A percentile compares a stretch with the other conserved stretches of the same genome.
Conservation (phyloP, 2,329 filamentous ascomycete species). For the Pyricularia sp. region DNA sequence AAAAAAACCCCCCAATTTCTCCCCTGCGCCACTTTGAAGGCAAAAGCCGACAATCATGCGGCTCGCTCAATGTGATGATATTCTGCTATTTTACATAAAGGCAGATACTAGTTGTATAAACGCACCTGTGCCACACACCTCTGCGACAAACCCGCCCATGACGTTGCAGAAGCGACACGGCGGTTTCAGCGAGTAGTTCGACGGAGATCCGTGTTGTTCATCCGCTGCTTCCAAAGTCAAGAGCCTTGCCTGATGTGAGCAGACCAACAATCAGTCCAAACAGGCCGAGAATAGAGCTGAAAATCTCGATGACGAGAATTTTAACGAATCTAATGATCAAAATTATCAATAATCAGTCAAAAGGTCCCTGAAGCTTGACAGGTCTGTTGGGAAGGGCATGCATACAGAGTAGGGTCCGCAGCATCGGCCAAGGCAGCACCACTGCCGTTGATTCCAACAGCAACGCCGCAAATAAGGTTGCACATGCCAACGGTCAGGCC, state of each 20-base stretch:
- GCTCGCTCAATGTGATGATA: background rate
- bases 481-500: slow-evolving; percentile 89
- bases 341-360: slow-evolving; percentile 7
- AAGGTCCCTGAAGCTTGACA: background rate
- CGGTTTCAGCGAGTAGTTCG: background rate
- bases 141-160: background rate
- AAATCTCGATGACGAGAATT: slow-evolving; percentile 98
- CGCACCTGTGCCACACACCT: background rate
- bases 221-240: slow-evolving; percentile 44
- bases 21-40: background rate
- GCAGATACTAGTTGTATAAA: background rate
- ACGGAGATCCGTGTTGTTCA: background rate
- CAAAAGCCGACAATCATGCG: background rate
- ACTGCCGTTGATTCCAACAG: slow-evolving; percentile 95
- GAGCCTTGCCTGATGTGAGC: slow-evolving; percentile 71
- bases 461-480: slow-evolving; percentile 91
- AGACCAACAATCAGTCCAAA: slow-evolving; percentile 94
- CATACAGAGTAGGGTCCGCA: slow-evolving; percentile 77
- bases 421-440: slow-evolving; percentile 94
- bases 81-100: background rate
- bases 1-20: background rate
- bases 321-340: slow-evolving; percentile 68
- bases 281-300: slow-evolving; percentile 90
- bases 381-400: background rate
- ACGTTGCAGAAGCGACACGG: background rate